Evolutionary conservation across 768 basidiomycete genomes (phyloP).

Genomic region (Suillus brevipes): DNA sequence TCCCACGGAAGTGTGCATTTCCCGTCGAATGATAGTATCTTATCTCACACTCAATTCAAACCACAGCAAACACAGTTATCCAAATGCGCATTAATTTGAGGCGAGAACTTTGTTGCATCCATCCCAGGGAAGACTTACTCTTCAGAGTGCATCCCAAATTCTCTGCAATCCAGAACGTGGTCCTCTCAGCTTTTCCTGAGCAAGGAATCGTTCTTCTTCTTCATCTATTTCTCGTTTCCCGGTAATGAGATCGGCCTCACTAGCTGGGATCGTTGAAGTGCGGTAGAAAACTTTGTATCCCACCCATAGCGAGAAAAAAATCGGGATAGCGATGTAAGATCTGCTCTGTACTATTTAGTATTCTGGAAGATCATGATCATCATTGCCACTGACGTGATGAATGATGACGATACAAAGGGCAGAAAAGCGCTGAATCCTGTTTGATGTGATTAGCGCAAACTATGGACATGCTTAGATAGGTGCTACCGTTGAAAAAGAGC

Average conservation of each 20-base stretch:
- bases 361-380: slow-evolving; percentile 9
- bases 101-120: neutral
- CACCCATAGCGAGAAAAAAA: slow-evolving; percentile 15
- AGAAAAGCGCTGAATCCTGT: slow-evolving; percentile 18
- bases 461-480: slow-evolving; percentile 14
- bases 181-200: slow-evolving; percentile 43
- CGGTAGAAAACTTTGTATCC: slow-evolving; percentile 28
- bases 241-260: slow-evolving; percentile 59
- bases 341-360: slow-evolving; percentile 11
- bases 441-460: slow-evolving; percentile 10
- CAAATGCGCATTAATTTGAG: slow-evolving; percentile 1
- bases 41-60: neutral
- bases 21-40: too few species aligned
- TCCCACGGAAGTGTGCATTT: too few species aligned
- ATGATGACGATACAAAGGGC: slow-evolving; percentile 54
- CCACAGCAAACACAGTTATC: neutral
- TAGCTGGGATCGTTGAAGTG: slow-evolving; percentile 31
- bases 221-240: slow-evolving; percentile 62
- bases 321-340: slow-evolving; percentile 19
- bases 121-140: too few species aligned
- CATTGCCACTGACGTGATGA: slow-evolving; percentile 52
- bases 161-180: slow-evolving; percentile 22
- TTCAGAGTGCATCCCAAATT: slow-evolving; percentile 16
- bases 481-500: slow-evolving; percentile 54
- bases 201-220: slow-evolving; percentile 54